A percentile compares a stretch with the other conserved stretches of the same genome.
These are phyloP conservation scores for Candida pini DNA, from an alignment of 805 yeast species.

Conservation along the genomic window DNA sequence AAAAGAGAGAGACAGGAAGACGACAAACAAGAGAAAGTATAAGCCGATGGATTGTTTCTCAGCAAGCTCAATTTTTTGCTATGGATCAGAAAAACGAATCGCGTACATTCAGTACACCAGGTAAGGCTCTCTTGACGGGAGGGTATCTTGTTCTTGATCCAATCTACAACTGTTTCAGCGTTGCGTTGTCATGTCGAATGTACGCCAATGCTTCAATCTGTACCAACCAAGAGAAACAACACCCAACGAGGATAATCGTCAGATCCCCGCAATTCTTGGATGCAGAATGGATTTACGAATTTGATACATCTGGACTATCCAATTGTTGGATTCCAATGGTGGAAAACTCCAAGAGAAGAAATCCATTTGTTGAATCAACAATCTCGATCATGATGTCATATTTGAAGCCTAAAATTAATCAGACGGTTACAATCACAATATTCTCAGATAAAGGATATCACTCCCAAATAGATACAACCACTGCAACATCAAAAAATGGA, in stretches of 20 bases:
- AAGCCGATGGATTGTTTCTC: too few species aligned
- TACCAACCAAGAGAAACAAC: slow-evolving; percentile 1
- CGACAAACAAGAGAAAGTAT: too few species aligned
- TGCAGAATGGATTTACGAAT: slow-evolving; percentile 62
- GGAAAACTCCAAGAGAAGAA: slow-evolving; percentile 28
- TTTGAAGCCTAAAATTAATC: slow-evolving; percentile 30
- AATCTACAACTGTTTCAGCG: slow-evolving; percentile 65
- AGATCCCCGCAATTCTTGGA: slow-evolving; percentile 71
- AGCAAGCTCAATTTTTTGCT: too few species aligned
- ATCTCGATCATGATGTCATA: slow-evolving; percentile 52
- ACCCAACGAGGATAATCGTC: slow-evolving; percentile 35
- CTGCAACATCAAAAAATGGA: slow-evolving; percentile 31
- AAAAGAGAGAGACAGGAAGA: too few species aligned
- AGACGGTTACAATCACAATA: slow-evolving; percentile 47
- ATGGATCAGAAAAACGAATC: too few species aligned
- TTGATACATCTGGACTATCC: slow-evolving; percentile 16
- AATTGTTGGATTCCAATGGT: not conserved
- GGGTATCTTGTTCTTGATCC: slow-evolving; percentile 90
- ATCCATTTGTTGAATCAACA: slow-evolving; percentile 74
- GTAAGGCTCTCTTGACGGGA: slow-evolving; percentile 91
- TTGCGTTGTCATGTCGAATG: slow-evolving; percentile 88
- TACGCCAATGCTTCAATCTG: slow-evolving; percentile 44
- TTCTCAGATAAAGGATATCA: slow-evolving; percentile 89
- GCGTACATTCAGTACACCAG: slow-evolving; percentile 83
- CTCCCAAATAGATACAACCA: slow-evolving; percentile 51